Evolutionary conservation across 2,329 filamentous ascomycete species (phyloP), one percentile per base, ranked within the genome.

Genomic region (Aschersonia sp.): DNA sequence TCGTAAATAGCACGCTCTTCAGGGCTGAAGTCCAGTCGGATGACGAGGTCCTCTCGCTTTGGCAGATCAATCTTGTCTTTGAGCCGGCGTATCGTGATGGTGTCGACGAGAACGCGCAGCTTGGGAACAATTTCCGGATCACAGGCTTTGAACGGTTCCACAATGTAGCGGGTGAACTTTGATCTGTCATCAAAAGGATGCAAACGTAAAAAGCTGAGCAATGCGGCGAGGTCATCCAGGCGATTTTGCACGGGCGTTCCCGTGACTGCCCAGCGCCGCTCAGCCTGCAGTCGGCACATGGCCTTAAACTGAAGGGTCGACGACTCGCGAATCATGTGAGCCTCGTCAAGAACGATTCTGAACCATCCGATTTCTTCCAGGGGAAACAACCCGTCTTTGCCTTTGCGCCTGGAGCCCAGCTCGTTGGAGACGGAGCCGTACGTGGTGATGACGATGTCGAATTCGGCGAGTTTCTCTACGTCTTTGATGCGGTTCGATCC

Each of bases 211-310:
- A 97, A 97, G 33, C 83, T 85, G 50, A 95, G 80, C 3, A 97
- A 70, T 1, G 90, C 85, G 11, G 87, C 85, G 29, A 97, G 73
- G 61, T 98, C 92, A 54, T 94, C 88, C 2, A 97, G 73, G 4
- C 86, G 82, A 59, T 98, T 98, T 64, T 97, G 90, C 7, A 97
- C 86, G 0, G 89, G 92, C 0, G 92, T 97, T 47, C 90, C 92
- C 0, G 92, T 97, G n/a, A 97, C 87, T 3, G 89, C 90, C 92
- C 92, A 98, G 35, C 89, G 82, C 33, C 89, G 79, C 58, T 85
- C 77, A 2, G 88, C 86, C 51, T 85, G 75, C 3, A 97, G 70
- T 22, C 79, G 76, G 53, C 87, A 89, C 22, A 92, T 86, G 4
- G 87, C 86, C 60, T 89, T 87, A 47, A 88, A 94, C 55, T 90